A percentile compares a stretch with the other conserved stretches of the same genome.
Evolutionary conservation across 2,329 filamentous ascomycete species (phyloP).

Genomic region (Stagonosporopsis tanaceti): DNA sequence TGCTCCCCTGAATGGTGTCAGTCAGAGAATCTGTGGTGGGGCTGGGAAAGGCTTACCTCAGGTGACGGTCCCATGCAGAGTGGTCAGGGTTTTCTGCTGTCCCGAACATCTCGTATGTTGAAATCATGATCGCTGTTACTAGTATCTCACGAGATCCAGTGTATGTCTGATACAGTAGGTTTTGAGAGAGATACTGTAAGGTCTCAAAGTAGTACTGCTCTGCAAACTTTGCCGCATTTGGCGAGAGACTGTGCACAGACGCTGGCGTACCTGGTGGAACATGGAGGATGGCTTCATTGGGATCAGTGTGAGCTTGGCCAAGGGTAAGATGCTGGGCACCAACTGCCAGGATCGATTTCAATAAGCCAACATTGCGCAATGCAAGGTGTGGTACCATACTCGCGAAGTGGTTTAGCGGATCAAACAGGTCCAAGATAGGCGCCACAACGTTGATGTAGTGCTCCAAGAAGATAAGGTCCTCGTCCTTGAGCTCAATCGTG

Average conservation of each 20-base stretch:
- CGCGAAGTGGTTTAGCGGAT: constrained; percentile 50
- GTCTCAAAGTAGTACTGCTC: constrained; percentile 69
- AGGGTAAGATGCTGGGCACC: constrained; percentile 61
- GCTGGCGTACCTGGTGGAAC: constrained; percentile 30
- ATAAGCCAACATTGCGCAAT: constrained; percentile 63
- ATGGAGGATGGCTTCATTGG: constrained; percentile 35
- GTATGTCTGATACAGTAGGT: constrained; percentile 66
- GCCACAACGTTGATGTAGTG: constrained; percentile 51
- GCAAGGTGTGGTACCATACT: constrained; percentile 48
- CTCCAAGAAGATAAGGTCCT: constrained; percentile 51
- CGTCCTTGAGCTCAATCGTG: constrained; percentile 39
- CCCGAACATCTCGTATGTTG: constrained; percentile 71
- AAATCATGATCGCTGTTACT: constrained; percentile 66
- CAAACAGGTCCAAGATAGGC: constrained; percentile 55
- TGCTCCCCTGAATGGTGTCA: constrained; percentile 53
- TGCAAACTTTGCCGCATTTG: constrained; percentile 45
- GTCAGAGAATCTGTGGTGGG: neutral
- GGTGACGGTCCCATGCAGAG: constrained; percentile 67
- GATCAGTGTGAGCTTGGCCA: constrained; percentile 34
- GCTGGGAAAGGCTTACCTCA: constrained; percentile 50
- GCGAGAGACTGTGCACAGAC: constrained; percentile 24
- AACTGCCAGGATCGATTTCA: constrained; percentile 65
- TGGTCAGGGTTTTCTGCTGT: constrained; percentile 53
- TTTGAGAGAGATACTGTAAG: constrained; percentile 66
- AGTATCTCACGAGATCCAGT: constrained; percentile 65